A percentile compares a stretch with the other conserved stretches of the same genome.
These are phyloP conservation scores for Flaveria brownii DNA, from an alignment of 129 eudicot genomes.

Conservation along the genomic window DNA sequence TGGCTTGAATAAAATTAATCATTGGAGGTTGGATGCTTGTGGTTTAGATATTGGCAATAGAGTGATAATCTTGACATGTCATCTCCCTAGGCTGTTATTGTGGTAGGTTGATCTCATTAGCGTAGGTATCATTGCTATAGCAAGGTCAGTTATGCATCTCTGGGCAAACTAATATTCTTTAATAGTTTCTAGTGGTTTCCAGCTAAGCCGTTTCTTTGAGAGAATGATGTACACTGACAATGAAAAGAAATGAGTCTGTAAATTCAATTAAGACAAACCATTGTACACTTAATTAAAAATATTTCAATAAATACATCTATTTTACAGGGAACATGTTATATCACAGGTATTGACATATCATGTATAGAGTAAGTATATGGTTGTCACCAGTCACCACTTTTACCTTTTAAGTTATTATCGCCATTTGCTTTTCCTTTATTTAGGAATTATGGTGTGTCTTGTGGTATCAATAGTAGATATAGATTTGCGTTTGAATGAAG, in stretches of 20 bases:
- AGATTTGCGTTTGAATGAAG: not conserved
- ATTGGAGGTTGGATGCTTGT: slow-evolving; percentile 9
- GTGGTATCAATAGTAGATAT: not conserved
- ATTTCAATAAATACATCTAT: not conserved
- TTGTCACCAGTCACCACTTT: slow-evolving; percentile 15
- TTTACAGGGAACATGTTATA: not conserved
- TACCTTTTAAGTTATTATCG: not conserved
- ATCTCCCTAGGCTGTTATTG: not conserved
- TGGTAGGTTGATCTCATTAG: not conserved
- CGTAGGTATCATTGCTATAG: not conserved
- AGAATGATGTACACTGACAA: slow-evolving; percentile 6
- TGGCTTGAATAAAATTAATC: not conserved
- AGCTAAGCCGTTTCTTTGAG: not conserved
- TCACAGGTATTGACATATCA: not conserved
- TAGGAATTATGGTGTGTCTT: not conserved
- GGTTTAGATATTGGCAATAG: slow-evolving; percentile 5
- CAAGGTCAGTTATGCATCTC: slow-evolving; percentile 10
- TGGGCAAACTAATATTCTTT: not conserved
- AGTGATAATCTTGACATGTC: not conserved
- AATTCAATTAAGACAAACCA: not conserved
- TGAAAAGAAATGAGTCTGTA: not conserved
- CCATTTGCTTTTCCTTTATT: not conserved
- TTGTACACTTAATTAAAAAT: not conserved
- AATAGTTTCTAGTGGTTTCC: slow-evolving; percentile 5
- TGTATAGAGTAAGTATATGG: slow-evolving; percentile 1